Conservation (phyloP, 1,139 yeast species). For the Schwanniomyces etchellsii region DNA sequence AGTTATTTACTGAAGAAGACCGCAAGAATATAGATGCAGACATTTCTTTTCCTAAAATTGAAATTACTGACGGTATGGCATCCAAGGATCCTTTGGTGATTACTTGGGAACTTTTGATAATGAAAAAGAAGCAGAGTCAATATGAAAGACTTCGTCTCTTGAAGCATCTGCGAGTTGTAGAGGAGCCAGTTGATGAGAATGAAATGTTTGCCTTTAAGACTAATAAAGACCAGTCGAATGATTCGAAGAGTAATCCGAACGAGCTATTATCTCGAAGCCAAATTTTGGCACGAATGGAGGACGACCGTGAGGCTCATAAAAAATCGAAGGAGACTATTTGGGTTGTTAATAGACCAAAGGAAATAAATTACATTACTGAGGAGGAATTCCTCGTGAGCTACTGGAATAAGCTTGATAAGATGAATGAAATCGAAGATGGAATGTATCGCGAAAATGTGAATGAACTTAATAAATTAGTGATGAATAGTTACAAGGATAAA, state of each 20-base stretch:
- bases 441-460: conserved; percentile 40
- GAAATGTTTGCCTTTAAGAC: conserved; percentile 27
- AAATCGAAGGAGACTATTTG: conserved; percentile 71
- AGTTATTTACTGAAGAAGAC: conserved; percentile 31
- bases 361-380: conserved; percentile 30
- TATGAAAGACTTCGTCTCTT: conserved; percentile 38
- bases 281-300: conserved; percentile 74
- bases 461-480: conserved; percentile 50
- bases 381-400: conserved; percentile 54
- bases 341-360: conserved; percentile 53
- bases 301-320: conserved; percentile 80
- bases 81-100: conserved; percentile 24
- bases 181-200: conserved; percentile 21
- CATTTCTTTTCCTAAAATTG: conserved; percentile 28
- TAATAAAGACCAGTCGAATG: conserved; percentile 7
- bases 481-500: conserved; percentile 38
- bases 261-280: conserved; percentile 43
- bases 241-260: conserved; percentile 12
- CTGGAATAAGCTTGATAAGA: conserved; percentile 47
- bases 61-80: conserved; percentile 16
- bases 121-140: conserved; percentile 46
- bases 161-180: conserved; percentile 19
- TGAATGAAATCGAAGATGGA: conserved; percentile 42
- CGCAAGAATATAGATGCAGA: conserved; percentile 25
- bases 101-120: conserved; percentile 47